phyloP scores from a whole-genome alignment of 2,329 filamentous ascomycete genomes.

The Metarhizium robertsii region DNA sequence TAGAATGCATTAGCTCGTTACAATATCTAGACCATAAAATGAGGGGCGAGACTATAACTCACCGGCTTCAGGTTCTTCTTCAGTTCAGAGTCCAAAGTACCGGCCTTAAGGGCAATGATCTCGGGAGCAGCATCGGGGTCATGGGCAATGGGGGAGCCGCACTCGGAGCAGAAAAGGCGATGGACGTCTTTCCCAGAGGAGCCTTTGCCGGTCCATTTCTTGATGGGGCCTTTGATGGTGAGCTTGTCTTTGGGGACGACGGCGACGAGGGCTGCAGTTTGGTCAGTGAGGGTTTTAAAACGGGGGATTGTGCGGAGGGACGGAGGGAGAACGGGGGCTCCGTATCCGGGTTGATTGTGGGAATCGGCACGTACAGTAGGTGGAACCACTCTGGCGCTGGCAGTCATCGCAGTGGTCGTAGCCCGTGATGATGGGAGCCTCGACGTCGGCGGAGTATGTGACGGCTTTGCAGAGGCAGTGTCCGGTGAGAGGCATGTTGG shows the following conservation, averaged over 20 bases:
- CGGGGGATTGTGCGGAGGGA: background rate
- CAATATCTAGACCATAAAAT: background rate
- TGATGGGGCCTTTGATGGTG: conserved; percentile 52
- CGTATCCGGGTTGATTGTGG: background rate
- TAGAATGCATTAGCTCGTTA: conserved; percentile 13
- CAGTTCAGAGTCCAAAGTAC: conserved; percentile 52
- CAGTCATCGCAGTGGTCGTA: conserved; percentile 69
- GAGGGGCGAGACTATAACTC: conserved; percentile 14
- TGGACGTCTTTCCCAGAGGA: conserved; percentile 54
- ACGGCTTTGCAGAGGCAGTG: conserved; percentile 65
- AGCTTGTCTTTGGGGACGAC: conserved; percentile 59
- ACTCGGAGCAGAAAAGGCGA: conserved; percentile 61
- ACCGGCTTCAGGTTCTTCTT: conserved; percentile 61
- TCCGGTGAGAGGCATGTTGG: conserved; percentile 52
- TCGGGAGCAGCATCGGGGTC: conserved; percentile 61
- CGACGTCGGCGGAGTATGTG: conserved; percentile 54
- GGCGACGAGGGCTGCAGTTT: conserved; percentile 48
- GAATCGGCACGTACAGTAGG: conserved; percentile 45
- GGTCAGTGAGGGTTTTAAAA: background rate
- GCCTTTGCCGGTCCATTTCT: conserved; percentile 53
- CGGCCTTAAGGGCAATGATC: conserved; percentile 62
- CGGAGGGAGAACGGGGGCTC: background rate
- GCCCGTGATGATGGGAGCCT: conserved; percentile 43
- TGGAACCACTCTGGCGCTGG: conserved; percentile 60
- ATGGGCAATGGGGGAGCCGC: conserved; percentile 61